These are phyloP conservation scores for Botryotinia calthae DNA, from an alignment of 2,329 filamentous ascomycete species.

Conservation along the genomic window DNA sequence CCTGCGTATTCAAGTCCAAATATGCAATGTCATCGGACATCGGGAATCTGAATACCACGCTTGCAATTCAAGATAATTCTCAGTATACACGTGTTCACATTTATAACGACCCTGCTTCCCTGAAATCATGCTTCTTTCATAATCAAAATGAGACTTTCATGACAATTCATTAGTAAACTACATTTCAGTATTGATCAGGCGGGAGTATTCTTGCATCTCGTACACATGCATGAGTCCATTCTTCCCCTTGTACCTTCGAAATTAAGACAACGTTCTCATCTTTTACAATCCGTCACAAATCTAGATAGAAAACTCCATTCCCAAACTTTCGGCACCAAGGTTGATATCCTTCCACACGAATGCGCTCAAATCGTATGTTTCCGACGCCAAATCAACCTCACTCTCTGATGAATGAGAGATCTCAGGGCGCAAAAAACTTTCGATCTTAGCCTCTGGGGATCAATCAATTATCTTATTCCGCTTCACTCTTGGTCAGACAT, in stretches of 20 bases:
- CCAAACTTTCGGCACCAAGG: background rate
- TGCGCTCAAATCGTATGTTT: background rate
- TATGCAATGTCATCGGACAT: background rate
- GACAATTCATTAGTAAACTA: background rate
- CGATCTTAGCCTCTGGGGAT: background rate
- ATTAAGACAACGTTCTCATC: background rate
- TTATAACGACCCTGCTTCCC: too few species aligned
- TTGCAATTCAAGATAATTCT: background rate
- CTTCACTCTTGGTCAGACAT: background rate
- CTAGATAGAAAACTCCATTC: background rate
- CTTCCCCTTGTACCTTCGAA: background rate
- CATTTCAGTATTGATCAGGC: background rate
- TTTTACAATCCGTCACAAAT: background rate
- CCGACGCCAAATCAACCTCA: background rate
- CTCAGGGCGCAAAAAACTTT: background rate
- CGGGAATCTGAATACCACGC: background rate
- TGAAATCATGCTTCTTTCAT: background rate
- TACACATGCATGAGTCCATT: background rate
- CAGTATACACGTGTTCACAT: background rate
- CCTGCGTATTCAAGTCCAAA: too few species aligned
- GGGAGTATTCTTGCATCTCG: background rate
- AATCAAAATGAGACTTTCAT: background rate
- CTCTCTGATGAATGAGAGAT: background rate
- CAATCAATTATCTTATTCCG: too few species aligned
- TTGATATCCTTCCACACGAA: background rate